phyloP scores from a whole-genome alignment of 2,329 filamentous ascomycete genomes.

The Nigrograna mackinnonii region DNA sequence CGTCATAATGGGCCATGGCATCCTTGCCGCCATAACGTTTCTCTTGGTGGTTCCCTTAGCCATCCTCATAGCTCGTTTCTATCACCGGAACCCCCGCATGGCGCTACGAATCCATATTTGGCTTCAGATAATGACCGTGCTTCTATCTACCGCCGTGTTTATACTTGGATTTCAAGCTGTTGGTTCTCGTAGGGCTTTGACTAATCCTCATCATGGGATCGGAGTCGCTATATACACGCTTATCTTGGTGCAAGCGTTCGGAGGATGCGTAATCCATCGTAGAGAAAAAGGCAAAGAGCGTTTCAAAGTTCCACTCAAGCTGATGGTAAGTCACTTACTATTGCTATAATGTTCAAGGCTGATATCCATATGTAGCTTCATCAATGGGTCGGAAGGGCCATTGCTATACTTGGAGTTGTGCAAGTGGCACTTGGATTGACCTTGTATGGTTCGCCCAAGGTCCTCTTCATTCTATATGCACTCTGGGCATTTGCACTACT shows the following conservation, averaged over 20 bases:
- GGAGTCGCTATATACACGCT: constrained; percentile 77
- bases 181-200: constrained; percentile 69
- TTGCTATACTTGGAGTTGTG: constrained; percentile 79
- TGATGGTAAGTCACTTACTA: constrained; percentile 51
- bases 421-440: constrained; percentile 90
- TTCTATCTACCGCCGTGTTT: constrained; percentile 72
- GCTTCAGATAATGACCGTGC: constrained; percentile 69
- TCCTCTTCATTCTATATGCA: constrained; percentile 83
- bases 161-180: constrained; percentile 79
- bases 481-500: constrained; percentile 76
- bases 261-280: constrained; percentile 66
- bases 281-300: constrained; percentile 56
- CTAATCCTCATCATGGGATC: constrained; percentile 85
- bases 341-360: constrained; percentile 12
- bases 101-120: constrained; percentile 74
- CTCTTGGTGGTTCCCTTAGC: constrained; percentile 73
- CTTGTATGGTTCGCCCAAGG: constrained; percentile 86
- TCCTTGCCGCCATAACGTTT: constrained; percentile 74
- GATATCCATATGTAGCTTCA: constrained; percentile 66
- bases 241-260: constrained; percentile 71
- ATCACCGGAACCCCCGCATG: constrained; percentile 62
- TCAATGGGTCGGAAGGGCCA: constrained; percentile 80
- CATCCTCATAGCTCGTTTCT: constrained; percentile 75
- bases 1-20: constrained; percentile 71
- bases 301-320: constrained; percentile 59